Base-by-base conservation (phyloP, 2,329 filamentous ascomycete species). In the Stemphylium vesicarium region DNA sequence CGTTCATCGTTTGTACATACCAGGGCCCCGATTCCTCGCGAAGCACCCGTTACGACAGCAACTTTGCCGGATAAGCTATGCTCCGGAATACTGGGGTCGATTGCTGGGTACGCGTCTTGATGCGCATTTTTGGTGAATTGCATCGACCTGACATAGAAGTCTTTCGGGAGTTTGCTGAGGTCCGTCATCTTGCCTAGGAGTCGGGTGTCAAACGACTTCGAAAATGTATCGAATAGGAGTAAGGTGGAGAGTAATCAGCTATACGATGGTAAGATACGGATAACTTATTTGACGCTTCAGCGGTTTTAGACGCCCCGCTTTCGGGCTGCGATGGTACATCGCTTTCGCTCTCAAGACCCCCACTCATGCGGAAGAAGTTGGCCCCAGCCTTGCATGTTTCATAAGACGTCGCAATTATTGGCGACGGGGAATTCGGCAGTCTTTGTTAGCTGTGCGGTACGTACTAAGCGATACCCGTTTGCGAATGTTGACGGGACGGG, bases 41-140 rank as follows among this genome's bases (percentile, higher is more conserved):
- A 75, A 1, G 76, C 76, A 1, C 78, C 78, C 15, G 76, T 79
- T 57, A 79, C 73, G 26, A 78, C 62, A 16, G 70, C 62, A 2
- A 76, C 71, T 53, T 75, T 77, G 13, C 75, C 77, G 4, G 59
- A 62, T 39, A 74, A 68, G 16, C 63, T 73, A 22, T 71, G 62
- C 1, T 63, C 60, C 8, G 74, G 68, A 4, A 50, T 53, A 15
- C 69, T 62, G 8, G 75, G 77, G 40, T 78, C 69, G 41, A 79
- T 75, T 13, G 76, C 65, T 12, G 75, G 71, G 52, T 80, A 80
- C 10, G 63, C 56, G 45, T 75, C 69, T 5, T 64, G 71, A 48
- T 79, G 74, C 6, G 56, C 53, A 24, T 39, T 53, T 16, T 45
- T 36, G 1, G 53, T 57, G 35, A 61, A 63, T 38, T 61, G 54